Evolutionary conservation across 805 yeast species (phyloP), one percentile per base, ranked within the genome.

Genomic region (Metschnikowia sp.): DNA sequence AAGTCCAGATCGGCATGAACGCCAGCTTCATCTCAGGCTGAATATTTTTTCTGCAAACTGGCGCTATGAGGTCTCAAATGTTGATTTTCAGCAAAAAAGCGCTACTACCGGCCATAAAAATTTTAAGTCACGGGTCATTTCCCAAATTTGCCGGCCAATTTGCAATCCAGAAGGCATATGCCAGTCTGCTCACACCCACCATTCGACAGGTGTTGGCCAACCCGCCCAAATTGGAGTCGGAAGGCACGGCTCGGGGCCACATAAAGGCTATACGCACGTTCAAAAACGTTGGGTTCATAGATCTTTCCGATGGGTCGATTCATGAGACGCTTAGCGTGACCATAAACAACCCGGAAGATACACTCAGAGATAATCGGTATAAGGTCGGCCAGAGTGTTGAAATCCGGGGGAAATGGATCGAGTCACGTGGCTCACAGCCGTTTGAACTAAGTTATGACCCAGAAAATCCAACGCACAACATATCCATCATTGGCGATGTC

Each of bases 271-370:
- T 88, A 2, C 76, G 97, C 42, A 64, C 75, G 8, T 77, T 89
- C 61, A 90, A 90, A 60, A 85, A 83, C 45, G 75, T 87, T 4
- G 86, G 89, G 0, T 94, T 94, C 64, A 69, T 90, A 4, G 96
- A 89, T 58, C 54, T 94, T 10, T 67, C 77, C 2, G 98, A 94
- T 62, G 98, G 98, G 0, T 76, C 94, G 0, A 69, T 79, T 2
- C 68, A 75, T 31, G 52, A 68, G 29, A 73, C 77, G 12, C 60
- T 91, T 48, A 79, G 77, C 58, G 77, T 88, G 47, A 67, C 69
- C 29, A 49, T 71, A 63, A 44, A 52, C 48, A 62, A 67, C 10
- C 69, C 68, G 18, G 51, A 47, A 2, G 44, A 41, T 26, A 51
- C 60, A 3, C 41, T 63, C 8, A 42, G 53, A 2, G 15, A 71